Base-by-base conservation (phyloP, 371 early-diverging fungal species). In the Mucor irregularis region DNA sequence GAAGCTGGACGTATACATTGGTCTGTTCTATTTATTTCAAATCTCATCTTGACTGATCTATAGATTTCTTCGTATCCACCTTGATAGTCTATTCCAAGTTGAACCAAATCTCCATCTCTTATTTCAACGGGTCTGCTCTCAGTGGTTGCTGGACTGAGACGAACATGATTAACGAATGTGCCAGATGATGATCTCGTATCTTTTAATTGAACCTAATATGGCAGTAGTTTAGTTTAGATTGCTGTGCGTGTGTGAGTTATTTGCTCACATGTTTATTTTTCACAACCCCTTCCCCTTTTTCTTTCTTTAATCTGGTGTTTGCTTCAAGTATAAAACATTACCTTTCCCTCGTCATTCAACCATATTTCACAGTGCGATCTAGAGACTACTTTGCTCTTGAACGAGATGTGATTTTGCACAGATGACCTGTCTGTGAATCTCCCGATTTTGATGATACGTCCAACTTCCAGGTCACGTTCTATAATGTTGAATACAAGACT, bases 21-120 rank as follows among this genome's bases (percentile, higher is more conserved):
- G 2, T 38, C 33, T 28, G 80, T 79, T 21, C 90, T 77, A 66
- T 92, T 90, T 33, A 92, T 60, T 73, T 91, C 90, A 40, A 92
- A 78, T 35, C 90, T 63, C 76, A 92, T 92, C 62, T 86, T 89
- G 19, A 92, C 93, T 48, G 92, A 88, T 64, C 86, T 70, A 61
- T 82, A 88, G 14, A 87, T 84, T 56, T 85, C 83, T 69, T 74
- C 61, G 21, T 51, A 40, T 45, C 96, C 94, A 21, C 97, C 98
- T 71, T 95, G 95, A 73, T 94, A 98, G 69, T 98, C 98, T 14
- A 97, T 89, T 26, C 98, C 98, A 40, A 98, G 85, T 66, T 95
- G 95, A 22, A 98, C 70, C 22, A 94, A 78, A 69, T 98, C 97
- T 14, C 93, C 93, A 73, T 96, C 94, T 61, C 89, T 84, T 47